Base-by-base conservation (phyloP, 129 eudicot species). In the Calendula officinalis region DNA sequence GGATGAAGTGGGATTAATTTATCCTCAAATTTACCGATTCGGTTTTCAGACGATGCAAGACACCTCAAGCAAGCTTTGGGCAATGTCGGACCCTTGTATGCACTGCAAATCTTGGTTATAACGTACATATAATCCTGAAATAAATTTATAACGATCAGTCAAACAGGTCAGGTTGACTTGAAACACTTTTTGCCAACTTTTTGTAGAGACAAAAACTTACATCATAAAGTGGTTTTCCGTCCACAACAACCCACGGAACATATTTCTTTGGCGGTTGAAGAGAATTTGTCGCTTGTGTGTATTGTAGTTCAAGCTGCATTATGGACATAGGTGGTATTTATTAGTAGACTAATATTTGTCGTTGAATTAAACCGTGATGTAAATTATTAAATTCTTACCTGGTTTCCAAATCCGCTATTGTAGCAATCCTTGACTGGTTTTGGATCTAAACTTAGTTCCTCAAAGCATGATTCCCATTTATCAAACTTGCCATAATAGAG, bases 211-310 rank as follows among this genome's bases (percentile, higher is more conserved):
- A 15, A 8, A 69, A 50, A 76, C 91, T 75, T 38, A 88, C 99
- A 72, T 94, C 99, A 10, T 85, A 83, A 16, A 94, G 84, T 37
- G 99, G 99, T 56, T 86, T 69, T 63, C 99, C 97, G 45, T 94
- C 83, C 34, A 94, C 95, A 67, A 78, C 86, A 8, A 94, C 91
- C 99, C 99, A 94, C 22, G 99, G 99, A 52, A 94, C 99, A 33
- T 88, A 94, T 58, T 64, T 72, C 61, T 88, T 95, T 27, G 90
- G 97, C 56, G 99, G 99, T 73, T 88, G 55, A 49, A 94, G 99
- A 55, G 87, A 70, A 65, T 79, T 72, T 58, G 99, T 94, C 42
- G 56, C 78, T 4, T 74, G 88, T 32, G 95, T 95, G 49, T 86
- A 87, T 67, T 70, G 60, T 51, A 87, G 82, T 72, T 84, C 82